Conservation (phyloP, 768 basidiomycete species). For the Boletus subparvulus region DNA sequence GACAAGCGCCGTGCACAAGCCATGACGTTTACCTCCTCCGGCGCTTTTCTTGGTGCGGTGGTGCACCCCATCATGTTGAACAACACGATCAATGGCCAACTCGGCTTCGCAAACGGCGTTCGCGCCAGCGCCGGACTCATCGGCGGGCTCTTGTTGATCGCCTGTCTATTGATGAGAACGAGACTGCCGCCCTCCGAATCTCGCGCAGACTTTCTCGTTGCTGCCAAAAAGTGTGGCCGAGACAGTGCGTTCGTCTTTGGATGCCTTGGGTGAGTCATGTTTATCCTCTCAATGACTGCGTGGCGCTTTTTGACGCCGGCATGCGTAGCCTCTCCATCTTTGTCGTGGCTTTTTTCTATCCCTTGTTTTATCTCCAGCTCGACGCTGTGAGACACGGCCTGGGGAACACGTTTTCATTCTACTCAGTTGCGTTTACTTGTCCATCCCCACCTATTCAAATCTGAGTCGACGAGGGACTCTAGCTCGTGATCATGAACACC, state of each 20-base stretch:
- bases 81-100: too few species aligned
- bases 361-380: constrained; percentile 61
- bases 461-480: background rate
- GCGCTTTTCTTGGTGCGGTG: constrained; percentile 52
- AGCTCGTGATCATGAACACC: constrained; percentile 59
- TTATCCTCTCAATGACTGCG: background rate
- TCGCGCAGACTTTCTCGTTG: constrained; percentile 18
- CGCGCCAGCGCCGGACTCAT: too few species aligned
- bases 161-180: constrained; percentile 41
- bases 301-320: background rate
- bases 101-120: too few species aligned
- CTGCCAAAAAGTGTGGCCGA: constrained; percentile 21
- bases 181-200: constrained; percentile 37
- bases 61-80: too few species aligned
- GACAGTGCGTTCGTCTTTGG: constrained; percentile 31
- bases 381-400: constrained; percentile 50
- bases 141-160: too few species aligned
- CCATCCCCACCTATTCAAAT: background rate
- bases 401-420: constrained; percentile 51
- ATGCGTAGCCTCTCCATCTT: constrained; percentile 29
- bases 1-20: too few species aligned
- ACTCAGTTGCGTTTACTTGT: constrained; percentile 42
- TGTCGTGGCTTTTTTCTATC: constrained; percentile 49
- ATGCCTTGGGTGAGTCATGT: constrained; percentile 23
- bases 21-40: constrained; percentile 55